phyloP scores from a whole-genome alignment of 2,329 filamentous ascomycete species.

The Cladophialophora exuberans region DNA sequence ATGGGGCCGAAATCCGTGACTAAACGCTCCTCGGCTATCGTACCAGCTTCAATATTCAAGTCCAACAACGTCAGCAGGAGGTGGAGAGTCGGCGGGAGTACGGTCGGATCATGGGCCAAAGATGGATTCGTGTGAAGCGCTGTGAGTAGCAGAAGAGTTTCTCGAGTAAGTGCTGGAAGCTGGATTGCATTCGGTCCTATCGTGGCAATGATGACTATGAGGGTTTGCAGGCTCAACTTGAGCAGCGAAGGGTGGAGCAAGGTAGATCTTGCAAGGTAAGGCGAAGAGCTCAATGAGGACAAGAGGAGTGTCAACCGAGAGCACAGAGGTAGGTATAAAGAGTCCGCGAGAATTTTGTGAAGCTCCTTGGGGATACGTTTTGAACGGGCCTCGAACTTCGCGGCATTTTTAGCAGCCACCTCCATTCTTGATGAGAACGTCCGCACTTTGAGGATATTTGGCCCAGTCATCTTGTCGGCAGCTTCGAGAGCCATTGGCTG shows the following conservation, averaged over 20 bases:
- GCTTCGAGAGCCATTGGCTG: constrained; percentile 79
- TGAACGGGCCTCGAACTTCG: constrained; percentile 49
- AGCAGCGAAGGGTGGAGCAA: constrained; percentile 76
- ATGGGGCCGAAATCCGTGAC: constrained; percentile 75
- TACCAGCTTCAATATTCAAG: constrained; percentile 63
- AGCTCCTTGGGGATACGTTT: constrained; percentile 74
- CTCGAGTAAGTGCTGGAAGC: constrained; percentile 77
- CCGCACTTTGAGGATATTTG: constrained; percentile 82
- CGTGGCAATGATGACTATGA: constrained; percentile 80
- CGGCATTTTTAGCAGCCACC: constrained; percentile 59
- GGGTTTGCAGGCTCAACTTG: constrained; percentile 79
- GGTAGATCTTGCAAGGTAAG: constrained; percentile 34
- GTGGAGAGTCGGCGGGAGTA: constrained; percentile 77
- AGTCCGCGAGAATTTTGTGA: constrained; percentile 71
- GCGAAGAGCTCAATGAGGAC: constrained; percentile 31
- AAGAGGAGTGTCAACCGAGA: constrained; percentile 70
- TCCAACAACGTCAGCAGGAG: constrained; percentile 79
- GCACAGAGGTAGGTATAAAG: constrained; percentile 85
- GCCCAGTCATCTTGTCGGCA: constrained; percentile 77
- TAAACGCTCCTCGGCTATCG: constrained; percentile 65
- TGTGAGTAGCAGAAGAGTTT: constrained; percentile 83
- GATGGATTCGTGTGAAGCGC: constrained; percentile 58
- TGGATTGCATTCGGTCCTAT: constrained; percentile 77
- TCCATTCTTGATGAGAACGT: constrained; percentile 82
- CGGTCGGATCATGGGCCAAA: constrained; percentile 63